Evolutionary conservation across 179 eudicot species (phyloP).

Genomic region (Gypsophila paniculata): DNA sequence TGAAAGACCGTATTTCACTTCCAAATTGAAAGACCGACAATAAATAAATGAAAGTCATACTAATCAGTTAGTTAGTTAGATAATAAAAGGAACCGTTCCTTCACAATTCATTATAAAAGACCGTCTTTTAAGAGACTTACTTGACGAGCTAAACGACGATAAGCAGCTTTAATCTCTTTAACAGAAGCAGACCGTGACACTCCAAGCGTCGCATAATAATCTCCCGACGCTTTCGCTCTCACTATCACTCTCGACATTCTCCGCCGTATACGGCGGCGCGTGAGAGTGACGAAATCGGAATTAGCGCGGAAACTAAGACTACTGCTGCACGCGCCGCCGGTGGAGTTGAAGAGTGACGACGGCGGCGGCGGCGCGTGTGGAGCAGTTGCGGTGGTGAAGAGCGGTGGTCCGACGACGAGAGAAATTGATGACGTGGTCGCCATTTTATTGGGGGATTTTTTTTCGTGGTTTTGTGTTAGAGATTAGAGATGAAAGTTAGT

Average conservation of each 20-base stretch:
- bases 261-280: constrained; percentile 18
- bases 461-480: background rate
- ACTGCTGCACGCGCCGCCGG: constrained; percentile 19
- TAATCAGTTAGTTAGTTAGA: too few relatives aligned
- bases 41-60: too few relatives aligned
- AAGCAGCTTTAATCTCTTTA: constrained; percentile 88
- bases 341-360: constrained; percentile 25
- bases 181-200: constrained; percentile 57
- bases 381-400: constrained; percentile 7
- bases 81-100: too few relatives aligned
- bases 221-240: constrained; percentile 49
- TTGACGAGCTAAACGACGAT: constrained; percentile 92
- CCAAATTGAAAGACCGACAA: too few relatives aligned
- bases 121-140: constrained; percentile 25
- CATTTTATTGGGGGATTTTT: constrained; percentile 9
- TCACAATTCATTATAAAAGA: too few relatives aligned
- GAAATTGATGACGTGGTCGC: constrained; percentile 22
- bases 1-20: too few relatives aligned
- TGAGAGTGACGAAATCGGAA: constrained; percentile 25
- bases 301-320: constrained; percentile 28
- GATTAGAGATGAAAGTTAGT: too few relatives aligned
- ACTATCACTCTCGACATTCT: constrained; percentile 24
- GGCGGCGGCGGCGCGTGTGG: constrained; percentile 17
- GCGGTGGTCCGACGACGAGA: constrained; percentile 21
- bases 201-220: constrained; percentile 83